Base-by-base conservation (phyloP, 2,329 filamentous ascomycete genomes). In the Coniochaeta sp. region DNA sequence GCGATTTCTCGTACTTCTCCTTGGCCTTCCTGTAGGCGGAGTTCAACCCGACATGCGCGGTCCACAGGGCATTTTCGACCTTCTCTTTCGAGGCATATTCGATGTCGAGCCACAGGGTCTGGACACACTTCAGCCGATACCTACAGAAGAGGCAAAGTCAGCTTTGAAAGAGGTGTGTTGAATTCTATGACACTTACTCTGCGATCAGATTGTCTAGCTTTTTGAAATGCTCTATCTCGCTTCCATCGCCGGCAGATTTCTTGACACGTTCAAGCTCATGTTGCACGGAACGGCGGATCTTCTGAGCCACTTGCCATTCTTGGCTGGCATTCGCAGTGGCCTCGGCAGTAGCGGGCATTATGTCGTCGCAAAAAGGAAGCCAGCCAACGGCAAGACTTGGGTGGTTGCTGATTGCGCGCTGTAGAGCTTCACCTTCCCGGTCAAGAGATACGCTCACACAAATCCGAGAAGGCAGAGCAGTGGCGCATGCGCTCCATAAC, bases 11-110 rank as follows among this genome's bases (percentile, higher is more conserved):
- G 55, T 85, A 76, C 65, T 81, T 81, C 65, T 80, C 78, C 63
- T 93, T 77, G 59, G 85, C 79, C 69, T 86, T 88, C 69, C 90
- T 85, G 75, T 93, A 96, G 69, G 88, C 86, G 66, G 80, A 81
- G 71, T 95, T 96, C 72, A 96, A 86, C 66, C 84, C 82, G 62
- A 84, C 82, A 74, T 98, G 93, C 58, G 85, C 82, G 62, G 85
- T 80, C 93, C 93, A 98, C 55, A 98, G 82, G 62, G 80, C 81
- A 61, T 78, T 74, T 72, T 96, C 91, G 58, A 89, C 81, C 60
- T 85, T 81, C 63, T 86, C 81, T 63, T 79, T 77, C 62, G 78
- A 80, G 57, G 88, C 86, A 74, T 83, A 85, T 64, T 84, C 78
- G 69, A 90, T 86, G 73, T 96, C 87, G 70, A 82, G 76, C 70